Conservation (phyloP, 305 asterid genomes). For the Fraxinus velutina region DNA sequence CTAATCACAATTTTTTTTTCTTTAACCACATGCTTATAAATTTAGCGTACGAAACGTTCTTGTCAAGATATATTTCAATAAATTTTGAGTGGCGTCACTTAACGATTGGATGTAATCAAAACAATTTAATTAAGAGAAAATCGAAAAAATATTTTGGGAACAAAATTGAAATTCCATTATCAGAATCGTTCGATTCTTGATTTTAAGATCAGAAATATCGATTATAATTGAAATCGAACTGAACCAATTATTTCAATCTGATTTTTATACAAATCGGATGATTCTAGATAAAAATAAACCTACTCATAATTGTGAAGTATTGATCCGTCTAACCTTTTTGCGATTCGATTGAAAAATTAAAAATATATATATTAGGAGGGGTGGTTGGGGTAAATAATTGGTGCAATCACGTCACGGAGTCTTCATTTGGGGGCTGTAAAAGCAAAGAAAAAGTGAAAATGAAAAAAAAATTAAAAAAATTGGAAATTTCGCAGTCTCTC, state of each 20-base stretch:
- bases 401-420: slow-evolving; percentile 41
- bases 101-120: background rate
- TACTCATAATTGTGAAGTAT: background rate
- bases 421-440: slow-evolving; percentile 50
- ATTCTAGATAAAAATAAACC: background rate
- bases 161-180: background rate
- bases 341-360: background rate
- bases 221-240: background rate
- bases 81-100: background rate
- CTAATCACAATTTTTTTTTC: background rate
- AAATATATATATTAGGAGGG: background rate
- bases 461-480: background rate
- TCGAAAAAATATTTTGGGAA: background rate
- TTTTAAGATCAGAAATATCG: background rate
- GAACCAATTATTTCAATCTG: background rate
- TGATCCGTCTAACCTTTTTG: background rate
- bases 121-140: background rate
- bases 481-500: slow-evolving; percentile 17
- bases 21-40: background rate
- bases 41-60: background rate
- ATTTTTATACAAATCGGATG: background rate
- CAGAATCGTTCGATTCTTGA: background rate
- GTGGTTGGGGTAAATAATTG: background rate
- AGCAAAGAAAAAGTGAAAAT: slow-evolving; percentile 33
- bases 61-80: background rate